A percentile compares a stretch with the other conserved stretches of the same genome.
phyloP scores from a whole-genome alignment of 2,329 filamentous ascomycete genomes.

The Trichoderma koningiopsis region DNA sequence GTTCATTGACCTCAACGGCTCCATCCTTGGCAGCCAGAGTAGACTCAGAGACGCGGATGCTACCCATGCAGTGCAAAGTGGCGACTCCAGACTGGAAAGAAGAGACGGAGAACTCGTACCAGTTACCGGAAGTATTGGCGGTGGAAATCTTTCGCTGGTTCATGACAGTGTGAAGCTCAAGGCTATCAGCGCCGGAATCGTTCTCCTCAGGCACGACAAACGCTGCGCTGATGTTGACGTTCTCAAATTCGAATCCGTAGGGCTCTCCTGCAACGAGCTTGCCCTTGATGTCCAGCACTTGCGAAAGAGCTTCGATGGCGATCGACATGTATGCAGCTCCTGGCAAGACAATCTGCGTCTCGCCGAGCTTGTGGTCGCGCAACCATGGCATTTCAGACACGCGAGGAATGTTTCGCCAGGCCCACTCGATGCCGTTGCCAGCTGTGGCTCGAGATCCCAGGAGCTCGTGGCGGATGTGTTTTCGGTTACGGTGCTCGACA shows the following conservation, averaged over 20 bases:
- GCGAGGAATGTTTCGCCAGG: slow-evolving; percentile 52
- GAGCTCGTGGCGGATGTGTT: slow-evolving; percentile 44
- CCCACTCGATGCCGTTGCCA: slow-evolving; percentile 35
- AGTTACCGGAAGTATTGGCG: neutral
- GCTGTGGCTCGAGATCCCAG: slow-evolving; percentile 41
- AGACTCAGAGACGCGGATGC: neutral
- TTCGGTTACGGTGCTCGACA: slow-evolving; percentile 42
- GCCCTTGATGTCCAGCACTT: slow-evolving; percentile 29
- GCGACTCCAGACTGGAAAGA: neutral
- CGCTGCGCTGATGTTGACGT: slow-evolving; percentile 37
- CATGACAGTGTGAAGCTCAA: slow-evolving; percentile 8
- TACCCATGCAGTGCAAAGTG: slow-evolving; percentile 16
- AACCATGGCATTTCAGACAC: slow-evolving; percentile 56
- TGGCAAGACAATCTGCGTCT: slow-evolving; percentile 52
- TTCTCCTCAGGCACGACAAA: slow-evolving; percentile 35
- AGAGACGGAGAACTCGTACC: slow-evolving; percentile 16
- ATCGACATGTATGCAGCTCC: slow-evolving; percentile 48
- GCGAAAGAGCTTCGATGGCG: slow-evolving; percentile 44
- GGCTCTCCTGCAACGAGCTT: neutral
- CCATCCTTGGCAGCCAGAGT: neutral
- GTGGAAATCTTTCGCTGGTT: slow-evolving; percentile 15
- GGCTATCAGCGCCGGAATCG: neutral
- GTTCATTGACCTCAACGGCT: neutral
- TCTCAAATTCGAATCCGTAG: slow-evolving; percentile 31
- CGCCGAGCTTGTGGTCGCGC: slow-evolving; percentile 54